phyloP scores from a whole-genome alignment of 805 yeast genomes.

The Wickerhamiella siamensis region DNA sequence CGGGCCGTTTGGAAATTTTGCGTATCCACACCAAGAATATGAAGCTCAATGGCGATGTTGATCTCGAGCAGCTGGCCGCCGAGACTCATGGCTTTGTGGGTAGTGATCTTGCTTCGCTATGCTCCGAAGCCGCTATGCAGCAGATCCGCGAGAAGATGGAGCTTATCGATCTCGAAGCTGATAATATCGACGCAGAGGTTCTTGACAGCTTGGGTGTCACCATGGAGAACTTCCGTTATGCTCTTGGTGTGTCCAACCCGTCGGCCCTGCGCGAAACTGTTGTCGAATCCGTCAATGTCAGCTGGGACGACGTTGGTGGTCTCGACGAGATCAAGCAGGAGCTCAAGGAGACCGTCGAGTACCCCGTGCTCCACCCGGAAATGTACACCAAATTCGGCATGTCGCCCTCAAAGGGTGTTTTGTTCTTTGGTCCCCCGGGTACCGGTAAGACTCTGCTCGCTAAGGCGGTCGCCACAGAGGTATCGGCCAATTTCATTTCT shows the following conservation, averaged over 20 bases:
- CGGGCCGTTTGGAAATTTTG: conserved; percentile 92
- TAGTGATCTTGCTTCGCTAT: conserved; percentile 94
- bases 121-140: conserved; percentile 99
- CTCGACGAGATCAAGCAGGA: conserved; percentile 91
- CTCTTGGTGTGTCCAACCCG: conserved; percentile 95
- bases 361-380: conserved; percentile 97
- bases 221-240: conserved; percentile 97
- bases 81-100: conserved; percentile 99
- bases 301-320: conserved; percentile 99
- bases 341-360: conserved; percentile 96
- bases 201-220: conserved; percentile 94
- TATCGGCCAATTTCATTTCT: conserved; percentile 92
- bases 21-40: conserved; percentile 97
- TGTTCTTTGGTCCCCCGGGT: conserved; percentile 99
- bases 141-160: conserved; percentile 99
- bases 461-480: conserved; percentile 98
- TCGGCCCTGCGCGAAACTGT: conserved; percentile 98
- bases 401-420: conserved; percentile 95
- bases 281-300: conserved; percentile 94
- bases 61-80: conserved; percentile 85
- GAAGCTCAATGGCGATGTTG: conserved; percentile 92
- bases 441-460: conserved; percentile 98
- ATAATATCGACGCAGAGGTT: conserved; percentile 93
- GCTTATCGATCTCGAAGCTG: conserved; percentile 87
- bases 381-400: conserved; percentile 96